Evolutionary conservation across 2,329 filamentous ascomycete species (phyloP), one percentile per base, ranked within the genome.

Genomic region (Xylariaceae sp.): DNA sequence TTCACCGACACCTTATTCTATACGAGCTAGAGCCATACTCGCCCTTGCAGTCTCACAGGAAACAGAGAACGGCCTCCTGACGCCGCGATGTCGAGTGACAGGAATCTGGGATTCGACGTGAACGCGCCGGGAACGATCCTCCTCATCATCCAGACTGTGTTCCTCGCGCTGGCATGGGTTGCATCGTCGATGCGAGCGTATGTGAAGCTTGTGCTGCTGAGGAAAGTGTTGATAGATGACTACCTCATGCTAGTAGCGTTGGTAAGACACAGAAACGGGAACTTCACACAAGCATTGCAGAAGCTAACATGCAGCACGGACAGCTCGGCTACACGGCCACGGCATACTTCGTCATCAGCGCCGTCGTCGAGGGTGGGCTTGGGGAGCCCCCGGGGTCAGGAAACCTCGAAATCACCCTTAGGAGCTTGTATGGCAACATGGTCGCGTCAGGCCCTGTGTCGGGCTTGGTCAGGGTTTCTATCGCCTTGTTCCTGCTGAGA

Each of bases 181-280:
- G 56, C 64, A 9, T 57, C 68, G 37, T 44, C 62, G 26, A 47
- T 71, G 26, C 64, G 71, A 12, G 62, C 62, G 7, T 71, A 68
- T 50, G 68, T 70, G 31, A 67, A 70, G 40, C 34, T 61, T 1
- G 55, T 62, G 18, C 51, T 74, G 15, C 57, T 69, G 27, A 68
- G 65, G 35, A 64, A 60, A 19, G 53, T 69, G 23, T 59, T 64
- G 0, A 24, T 61, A 3, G 72, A 75, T 34, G 72, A 76, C 59
- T 68, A 61, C 46, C 52, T 73, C 31, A 70, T 72, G 50, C 56
- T 72, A 15, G 34, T 58, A 18, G 66, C 68, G 3, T 55, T 71
- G 56, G 71, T 74, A 54, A 41, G 56, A 50, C 17, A 13, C 23
- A 14, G 19, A 30, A 19, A 38, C 11, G 5, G 16, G 14, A 31